Evolutionary conservation across 768 basidiomycete species (phyloP), one percentile per base, ranked within the genome.

Genomic region (Pleurotus eryngii): DNA sequence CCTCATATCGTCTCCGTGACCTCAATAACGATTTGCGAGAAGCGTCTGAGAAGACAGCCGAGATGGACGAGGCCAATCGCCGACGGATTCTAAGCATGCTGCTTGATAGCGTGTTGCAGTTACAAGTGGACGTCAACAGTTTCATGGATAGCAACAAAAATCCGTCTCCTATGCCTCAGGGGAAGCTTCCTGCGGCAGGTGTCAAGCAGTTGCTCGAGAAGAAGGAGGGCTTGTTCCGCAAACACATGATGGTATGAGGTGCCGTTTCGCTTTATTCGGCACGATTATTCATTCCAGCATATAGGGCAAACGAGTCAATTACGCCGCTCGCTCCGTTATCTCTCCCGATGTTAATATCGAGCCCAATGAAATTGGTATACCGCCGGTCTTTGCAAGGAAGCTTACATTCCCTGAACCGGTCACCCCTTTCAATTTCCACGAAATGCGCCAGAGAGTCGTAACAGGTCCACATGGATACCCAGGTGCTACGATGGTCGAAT

Each of bases 271-370:
- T 35, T 11, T 35, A 11, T 11, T 11, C 11, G 8, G 30, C 11
- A 4, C 30, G 11, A 35, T 9, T 11, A 35, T 9, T 35, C 30
- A 35, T 35, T 35, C 38, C 50, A 43, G 49, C 45, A 55, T 49
- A 27, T 57, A 98, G 95, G 97, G 97, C 8, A 99, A 99, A 78
- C 95, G 97, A 67, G 97, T 99, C 60, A 98, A 99, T 72, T 97
- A 96, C 70, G 95, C 97, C 42, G 97, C 97, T 18, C 95, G 97
- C 61, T 99, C 97, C n/a, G 97, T 99, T 67, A 99, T 99, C 63
- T 99, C 97, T 15, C 97, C 97, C 9, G 97, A 99, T 68, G 91
- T 98, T 65, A 98, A 98, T 72, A 98, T 99, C 63, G 97, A 99
- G 72, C 92, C 97, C 27, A 95, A 92, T 69, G 97, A 99, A 72